Evolutionary conservation across 441 rosid genomes (phyloP), one percentile per base, ranked within the genome.

Genomic region (Geranium incanum): DNA sequence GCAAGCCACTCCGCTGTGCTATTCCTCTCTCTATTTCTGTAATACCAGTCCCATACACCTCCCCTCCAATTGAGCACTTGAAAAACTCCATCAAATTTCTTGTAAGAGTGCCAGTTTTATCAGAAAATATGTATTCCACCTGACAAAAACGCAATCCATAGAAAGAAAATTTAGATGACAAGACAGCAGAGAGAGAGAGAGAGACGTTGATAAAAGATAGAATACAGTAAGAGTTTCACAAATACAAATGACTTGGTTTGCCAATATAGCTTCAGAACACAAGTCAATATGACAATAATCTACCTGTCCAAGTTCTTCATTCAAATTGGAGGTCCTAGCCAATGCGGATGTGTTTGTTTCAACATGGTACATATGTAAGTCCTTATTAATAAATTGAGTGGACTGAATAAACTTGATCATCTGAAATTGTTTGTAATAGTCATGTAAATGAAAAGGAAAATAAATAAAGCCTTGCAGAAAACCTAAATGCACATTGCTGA

Each of bases 281-380:
- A 11, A 65, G 41, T 0, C 6, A 71, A 50, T 64, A 50, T 12
- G 67, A 57, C 33, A 71, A 33, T 23, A 76, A 13, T 4, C 83
- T 83, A 95, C 99, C 94, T 95, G 99, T 77, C 99, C 99, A 77
- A 95, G 97, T 86, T 95, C 99, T 84, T 95, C 99, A 33, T 93
- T 95, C 82, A 95, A 81, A 83, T 95, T 95, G 66, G 99, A 95
- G 78, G 99, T 95, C 85, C 99, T 86, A 52, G 98, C 97, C 71
- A 83, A 86, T 57, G 99, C 99, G 63, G 99, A 88, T 68, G 97
- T 95, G 78, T 91, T 82, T 72, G 90, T 87, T 80, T 95, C 99
- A 78, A 77, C 84, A 78, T 95, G 93, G 82, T 86, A 95, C 99
- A 95, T 95, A 57, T 71, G 84, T 74, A 89, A 81, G 79, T 95